Evolutionary conservation across 83 land plant species (phyloP).

Genomic region (Isoetes engelmannii): DNA sequence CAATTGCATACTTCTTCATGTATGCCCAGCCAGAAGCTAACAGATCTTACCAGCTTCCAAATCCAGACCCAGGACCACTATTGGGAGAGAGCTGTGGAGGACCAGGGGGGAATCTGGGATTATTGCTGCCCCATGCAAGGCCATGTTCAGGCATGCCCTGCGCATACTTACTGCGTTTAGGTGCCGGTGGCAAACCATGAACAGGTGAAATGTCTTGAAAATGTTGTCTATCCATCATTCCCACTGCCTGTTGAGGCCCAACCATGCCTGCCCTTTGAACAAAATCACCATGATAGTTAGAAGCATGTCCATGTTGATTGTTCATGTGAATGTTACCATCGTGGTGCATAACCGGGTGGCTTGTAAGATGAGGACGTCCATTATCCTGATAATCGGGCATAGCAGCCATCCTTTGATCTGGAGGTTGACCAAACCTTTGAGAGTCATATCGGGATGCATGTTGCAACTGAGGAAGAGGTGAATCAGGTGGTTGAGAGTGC

Average conservation of each 20-base stretch:
- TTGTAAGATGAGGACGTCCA: slow-evolving; percentile 3
- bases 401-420: not conserved
- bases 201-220: not conserved
- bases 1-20: too few species aligned
- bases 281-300: not conserved
- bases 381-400: not conserved
- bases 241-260: not conserved
- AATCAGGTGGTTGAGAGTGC: slow-evolving; percentile 16
- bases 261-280: not conserved
- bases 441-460: slow-evolving; percentile 15
- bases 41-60: too few species aligned
- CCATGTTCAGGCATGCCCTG: not conserved
- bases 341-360: slow-evolving; percentile 2
- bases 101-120: slow-evolving; percentile 5
- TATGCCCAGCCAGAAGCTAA: too few species aligned
- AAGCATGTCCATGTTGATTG: not conserved
- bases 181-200: slow-evolving; percentile 9
- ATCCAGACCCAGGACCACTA: too few species aligned
- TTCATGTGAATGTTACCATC: not conserved
- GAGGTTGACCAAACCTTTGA: not conserved
- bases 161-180: slow-evolving; percentile 13
- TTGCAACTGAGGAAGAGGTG: not conserved
- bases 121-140: not conserved
- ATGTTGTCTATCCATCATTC: not conserved
- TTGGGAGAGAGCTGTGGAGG: not conserved